Conservation (phyloP, 2,329 filamentous ascomycete species). For the Spiromastix sp. region DNA sequence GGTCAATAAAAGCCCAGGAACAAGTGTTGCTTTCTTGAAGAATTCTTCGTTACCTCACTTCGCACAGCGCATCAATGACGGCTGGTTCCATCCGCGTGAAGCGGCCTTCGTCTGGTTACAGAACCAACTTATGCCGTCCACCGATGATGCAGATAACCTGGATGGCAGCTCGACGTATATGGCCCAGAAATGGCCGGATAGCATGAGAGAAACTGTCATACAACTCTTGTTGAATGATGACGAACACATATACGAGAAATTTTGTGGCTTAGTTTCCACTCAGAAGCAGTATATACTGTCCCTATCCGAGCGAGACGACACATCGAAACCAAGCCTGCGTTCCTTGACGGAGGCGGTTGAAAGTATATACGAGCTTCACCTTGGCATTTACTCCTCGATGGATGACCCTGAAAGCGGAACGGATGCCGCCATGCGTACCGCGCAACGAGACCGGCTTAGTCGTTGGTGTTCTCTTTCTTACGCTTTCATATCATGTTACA, state of each 20-base stretch:
- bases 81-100: slow-evolving; percentile 40
- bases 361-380: slow-evolving; percentile 55
- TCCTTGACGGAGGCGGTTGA: slow-evolving; percentile 44
- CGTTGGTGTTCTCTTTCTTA: slow-evolving; percentile 51
- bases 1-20: slow-evolving; percentile 27
- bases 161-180: slow-evolving; percentile 38
- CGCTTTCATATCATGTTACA: slow-evolving; percentile 39
- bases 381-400: slow-evolving; percentile 55
- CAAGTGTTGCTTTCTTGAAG: slow-evolving; percentile 29
- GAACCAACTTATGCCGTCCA: slow-evolving; percentile 34
- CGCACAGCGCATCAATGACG: slow-evolving; percentile 35
- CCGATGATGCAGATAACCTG: slow-evolving; percentile 4
- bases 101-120: slow-evolving; percentile 46
- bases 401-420: slow-evolving; percentile 50
- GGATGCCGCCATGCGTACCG: slow-evolving; percentile 37
- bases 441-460: slow-evolving; percentile 49
- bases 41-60: slow-evolving; percentile 31
- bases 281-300: slow-evolving; percentile 21
- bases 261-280: slow-evolving; percentile 24
- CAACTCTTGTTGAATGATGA: slow-evolving; percentile 45
- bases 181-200: slow-evolving; percentile 43
- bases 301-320: slow-evolving; percentile 13
- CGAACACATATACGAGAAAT: slow-evolving; percentile 38
- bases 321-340: slow-evolving; percentile 22
- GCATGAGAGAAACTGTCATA: slow-evolving; percentile 45